Evolutionary conservation across 2,329 filamentous ascomycete genomes (phyloP), one percentile per base, ranked within the genome.

Genomic region (Pseudocercospora vitis): DNA sequence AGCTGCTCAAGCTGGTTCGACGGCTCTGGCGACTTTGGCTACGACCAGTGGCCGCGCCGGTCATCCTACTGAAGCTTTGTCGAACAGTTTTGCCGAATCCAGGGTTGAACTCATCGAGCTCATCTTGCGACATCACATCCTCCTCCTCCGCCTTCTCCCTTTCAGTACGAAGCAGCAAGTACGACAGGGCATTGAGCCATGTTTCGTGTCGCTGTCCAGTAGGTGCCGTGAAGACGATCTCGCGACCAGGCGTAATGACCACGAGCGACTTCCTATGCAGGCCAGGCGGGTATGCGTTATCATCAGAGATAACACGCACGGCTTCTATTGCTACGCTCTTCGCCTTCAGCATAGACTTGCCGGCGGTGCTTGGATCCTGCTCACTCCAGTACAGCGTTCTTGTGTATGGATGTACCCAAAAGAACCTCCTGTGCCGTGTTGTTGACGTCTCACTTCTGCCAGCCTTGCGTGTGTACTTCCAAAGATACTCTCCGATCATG

Each of bases 361-460:
- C 88, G 42, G 86, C 88, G 42, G 79, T 81, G 24, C 88, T 86
- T 5, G 94, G 94, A 69, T 97, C 91, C 50, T 86, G 81, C 62
- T 95, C 88, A 69, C 91, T 95, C 94, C 94, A 99, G 78, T 97
- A 97, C 64, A 99, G 73, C 4, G 92, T 96, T 46, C 91, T 84
- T 2, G 92, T 99, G 73, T 97, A 99, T 0, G 94, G 94, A 69
- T 99, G 94, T 18, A 99, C 89, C 94, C 94, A 99, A 80, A 99
- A 99, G 78, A 96, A 99, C 26, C 94, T 86, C 57, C 89, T 84
- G 72, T 99, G 94, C 48, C 94, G 84, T 52, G 91, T 95, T 63
- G 86, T 87, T 0, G 91, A 97, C 73, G 95, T 84, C 59, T 91
- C 88, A 50, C 85, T 88, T 19, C 92, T 86, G n/a, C 91, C 91